Percentiles rank a stretch among this genome's conserved stretches.
Evolutionary conservation across 2,329 filamentous ascomycete species (phyloP).

Genomic region (Karstenula rhodostoma): DNA sequence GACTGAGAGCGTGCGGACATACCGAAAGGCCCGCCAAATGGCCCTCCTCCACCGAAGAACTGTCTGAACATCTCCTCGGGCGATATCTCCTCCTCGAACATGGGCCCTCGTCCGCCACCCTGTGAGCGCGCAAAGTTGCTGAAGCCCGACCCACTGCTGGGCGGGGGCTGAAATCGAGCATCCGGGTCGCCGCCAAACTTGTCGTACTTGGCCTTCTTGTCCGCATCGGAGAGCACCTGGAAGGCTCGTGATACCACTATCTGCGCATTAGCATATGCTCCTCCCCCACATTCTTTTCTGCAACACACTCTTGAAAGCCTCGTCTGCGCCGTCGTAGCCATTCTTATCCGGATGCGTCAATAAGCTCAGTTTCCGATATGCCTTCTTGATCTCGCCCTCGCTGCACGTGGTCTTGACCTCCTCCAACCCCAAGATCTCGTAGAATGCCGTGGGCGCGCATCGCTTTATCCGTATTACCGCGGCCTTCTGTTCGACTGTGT

Average conservation of each 20-base stretch:
- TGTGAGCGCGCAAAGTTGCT: conserved; percentile 62
- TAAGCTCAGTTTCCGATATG: conserved; percentile 91
- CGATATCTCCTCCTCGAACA: conserved; percentile 91
- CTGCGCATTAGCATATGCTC: conserved; percentile 11
- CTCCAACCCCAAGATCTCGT: conserved; percentile 87
- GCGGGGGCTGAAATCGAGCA: conserved; percentile 75
- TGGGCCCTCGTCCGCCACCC: conserved; percentile 63
- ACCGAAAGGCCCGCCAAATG: conserved; percentile 72
- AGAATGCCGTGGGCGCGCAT: conserved; percentile 88
- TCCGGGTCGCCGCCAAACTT: conserved; percentile 92
- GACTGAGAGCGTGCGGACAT: conserved; percentile 41
- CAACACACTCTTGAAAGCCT: conserved; percentile 85
- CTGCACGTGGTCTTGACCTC: conserved; percentile 69
- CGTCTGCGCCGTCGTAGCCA: conserved; percentile 91
- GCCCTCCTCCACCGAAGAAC: conserved; percentile 85
- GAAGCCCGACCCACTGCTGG: conserved; percentile 68
- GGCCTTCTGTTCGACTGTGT: conserved; percentile 88
- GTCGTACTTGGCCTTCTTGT: conserved; percentile 91
- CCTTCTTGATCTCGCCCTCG: conserved; percentile 94
- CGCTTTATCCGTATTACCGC: conserved; percentile 88
- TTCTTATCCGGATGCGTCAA: conserved; percentile 99
- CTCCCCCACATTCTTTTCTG: conserved; percentile 1
- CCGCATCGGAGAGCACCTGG: conserved; percentile 88
- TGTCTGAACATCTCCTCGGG: conserved; percentile 97
- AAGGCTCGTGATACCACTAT: conserved; percentile 90